Conservation (phyloP, 2,329 filamentous ascomycete genomes). For the Westerdykella sp. region DNA sequence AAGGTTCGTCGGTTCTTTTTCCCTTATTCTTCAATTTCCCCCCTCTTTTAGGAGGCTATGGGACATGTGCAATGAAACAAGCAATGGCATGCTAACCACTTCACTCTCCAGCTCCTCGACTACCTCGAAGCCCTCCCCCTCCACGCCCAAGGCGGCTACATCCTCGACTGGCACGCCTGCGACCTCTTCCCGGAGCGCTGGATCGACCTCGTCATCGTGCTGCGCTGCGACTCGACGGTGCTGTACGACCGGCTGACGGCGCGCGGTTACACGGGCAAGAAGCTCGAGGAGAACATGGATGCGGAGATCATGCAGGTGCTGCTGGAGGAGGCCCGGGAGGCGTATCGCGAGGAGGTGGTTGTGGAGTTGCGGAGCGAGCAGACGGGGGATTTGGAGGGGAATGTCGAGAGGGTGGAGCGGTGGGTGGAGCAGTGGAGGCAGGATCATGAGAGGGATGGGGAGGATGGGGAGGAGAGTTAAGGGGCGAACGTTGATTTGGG, state of each 20-base stretch:
- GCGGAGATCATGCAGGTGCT: constrained; percentile 97
- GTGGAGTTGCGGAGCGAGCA: constrained; percentile 81
- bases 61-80: background rate
- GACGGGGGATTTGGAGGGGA: constrained; percentile 81
- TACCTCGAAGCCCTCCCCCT: constrained; percentile 69
- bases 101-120: constrained; percentile 64
- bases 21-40: background rate
- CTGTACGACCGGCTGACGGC: constrained; percentile 78
- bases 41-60: background rate
- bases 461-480: constrained; percentile 7
- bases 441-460: constrained; percentile 46
- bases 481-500: background rate
- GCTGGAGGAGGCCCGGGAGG: constrained; percentile 79
- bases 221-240: constrained; percentile 71
- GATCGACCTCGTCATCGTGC: constrained; percentile 91
- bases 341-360: constrained; percentile 80
- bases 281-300: constrained; percentile 93
- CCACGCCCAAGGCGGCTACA: constrained; percentile 62
- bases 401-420: constrained; percentile 72
- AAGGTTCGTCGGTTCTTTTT: constrained; percentile 52
- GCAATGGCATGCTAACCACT: background rate
- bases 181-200: constrained; percentile 89
- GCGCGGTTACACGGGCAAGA: constrained; percentile 74
- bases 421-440: constrained; percentile 82
- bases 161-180: constrained; percentile 98